These are phyloP conservation scores for Penicillium coprophilum DNA, from an alignment of 495 filamentous ascomycete genomes.

Conservation along the genomic window DNA sequence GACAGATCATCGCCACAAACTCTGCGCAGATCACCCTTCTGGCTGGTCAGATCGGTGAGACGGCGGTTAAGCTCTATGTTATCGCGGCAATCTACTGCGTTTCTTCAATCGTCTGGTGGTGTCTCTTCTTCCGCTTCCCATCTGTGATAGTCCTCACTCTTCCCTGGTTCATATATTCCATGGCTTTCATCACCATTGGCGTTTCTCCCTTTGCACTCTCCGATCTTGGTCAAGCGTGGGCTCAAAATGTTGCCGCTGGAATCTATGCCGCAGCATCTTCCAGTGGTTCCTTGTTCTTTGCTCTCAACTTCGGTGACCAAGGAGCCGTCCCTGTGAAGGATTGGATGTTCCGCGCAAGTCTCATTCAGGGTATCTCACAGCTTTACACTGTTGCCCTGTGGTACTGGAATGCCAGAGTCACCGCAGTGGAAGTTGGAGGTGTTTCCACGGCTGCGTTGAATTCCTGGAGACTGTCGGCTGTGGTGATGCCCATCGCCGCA, in stretches of 20 bases:
- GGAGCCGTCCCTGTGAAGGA: slow-evolving; percentile 53
- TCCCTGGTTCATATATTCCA: slow-evolving; percentile 52
- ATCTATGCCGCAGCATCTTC: slow-evolving; percentile 61
- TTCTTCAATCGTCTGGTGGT: slow-evolving; percentile 63
- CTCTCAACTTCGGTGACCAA: slow-evolving; percentile 67
- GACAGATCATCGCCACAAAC: slow-evolving; percentile 66
- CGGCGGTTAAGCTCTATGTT: slow-evolving; percentile 61
- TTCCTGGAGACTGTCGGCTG: slow-evolving; percentile 48
- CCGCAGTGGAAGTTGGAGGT: slow-evolving; percentile 22
- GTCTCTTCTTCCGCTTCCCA: slow-evolving; percentile 54
- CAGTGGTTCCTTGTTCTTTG: slow-evolving; percentile 61
- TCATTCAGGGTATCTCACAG: slow-evolving; percentile 64
- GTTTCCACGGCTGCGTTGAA: slow-evolving; percentile 38
- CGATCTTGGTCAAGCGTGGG: slow-evolving; percentile 41
- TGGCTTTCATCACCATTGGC: slow-evolving; percentile 46
- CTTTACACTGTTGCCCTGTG: slow-evolving; percentile 63
- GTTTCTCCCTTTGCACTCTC: slow-evolving; percentile 47
- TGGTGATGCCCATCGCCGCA: slow-evolving; percentile 53
- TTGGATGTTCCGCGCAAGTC: slow-evolving; percentile 64
- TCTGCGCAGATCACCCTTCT: slow-evolving; percentile 69
- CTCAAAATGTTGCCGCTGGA: slow-evolving; percentile 59
- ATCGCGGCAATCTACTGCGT: slow-evolving; percentile 62
- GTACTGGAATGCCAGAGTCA: slow-evolving; percentile 60
- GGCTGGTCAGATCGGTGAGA: slow-evolving; percentile 57
- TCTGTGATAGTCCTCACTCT: slow-evolving; percentile 56